Evolutionary conservation across 441 rosid species (phyloP), one percentile per base, ranked within the genome.

Genomic region (Cnidoscolus chayamansa): DNA sequence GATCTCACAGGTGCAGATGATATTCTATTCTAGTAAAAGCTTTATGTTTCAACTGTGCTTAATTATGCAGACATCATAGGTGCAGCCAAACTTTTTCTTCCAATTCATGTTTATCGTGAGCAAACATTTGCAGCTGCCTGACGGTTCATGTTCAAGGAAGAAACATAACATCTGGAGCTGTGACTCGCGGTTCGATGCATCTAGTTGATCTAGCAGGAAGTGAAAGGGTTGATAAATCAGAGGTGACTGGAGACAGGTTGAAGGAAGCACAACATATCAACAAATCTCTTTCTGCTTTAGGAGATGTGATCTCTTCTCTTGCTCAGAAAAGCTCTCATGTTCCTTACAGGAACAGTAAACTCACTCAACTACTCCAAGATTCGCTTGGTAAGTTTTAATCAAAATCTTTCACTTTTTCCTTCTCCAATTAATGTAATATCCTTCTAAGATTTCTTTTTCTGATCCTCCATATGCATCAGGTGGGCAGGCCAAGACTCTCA

Each of bases 261-360:
- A 92, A 92, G 81, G 96, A 92, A 83, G 98, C 98, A 71, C 96
- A 90, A 47, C 93, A 90, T 68, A 93, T 93, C 37, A 93, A 93
- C 74, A 89, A 63, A 79, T 93, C 98, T 64, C 95, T 93, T 32
- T 93, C 98, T 59, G 93, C 98, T 58, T 84, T 93, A 72, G 98
- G 98, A 64, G 97, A 93, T 85, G 98, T 93, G 74, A 93, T 93
- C 62, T 79, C 95, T 61, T 87, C 98, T 35, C 89, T 93, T 72
- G 92, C 98, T 32, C 88, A 84, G 35, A 90, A 88, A 81, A 84
- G 83, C 72, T 80, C 90, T 3, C 98, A 92, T 79, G 97, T 92
- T 61, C 97, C 97, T 45, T 90, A 90, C 81, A 73, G 97, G 74
- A 92, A 92, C 80, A 92, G 98, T 81, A 93, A 93, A 77, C 97